Base-by-base conservation (phyloP, 2,329 filamentous ascomycete genomes). In the Aaosphaeria arxii region DNA sequence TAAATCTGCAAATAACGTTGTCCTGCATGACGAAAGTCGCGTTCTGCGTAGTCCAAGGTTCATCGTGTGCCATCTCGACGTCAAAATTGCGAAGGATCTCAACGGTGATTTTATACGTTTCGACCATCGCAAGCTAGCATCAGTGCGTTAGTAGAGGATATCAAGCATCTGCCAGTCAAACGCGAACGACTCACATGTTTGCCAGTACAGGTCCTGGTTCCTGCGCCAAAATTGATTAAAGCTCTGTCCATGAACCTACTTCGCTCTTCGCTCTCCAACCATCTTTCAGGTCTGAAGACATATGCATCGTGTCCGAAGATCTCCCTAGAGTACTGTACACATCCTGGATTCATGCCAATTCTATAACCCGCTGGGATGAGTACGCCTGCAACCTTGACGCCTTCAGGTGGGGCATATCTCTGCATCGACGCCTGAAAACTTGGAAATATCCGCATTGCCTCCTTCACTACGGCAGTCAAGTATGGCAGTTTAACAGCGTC, bases 231-330 rank as follows among this genome's bases (percentile, higher is more conserved):
- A 1, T 39, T 42, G 9, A 61, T 30, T 40, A 63, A 46, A 32
- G 41, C 43, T 44, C 54, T 57, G 7, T 63, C 57, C 57, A 62
- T 59, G 6, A 44, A 48, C 33, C 46, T 51, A 24, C 30, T 53
- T 24, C 39, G 44, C 9, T 49, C 53, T 6, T 49, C 44, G 4
- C 48, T 51, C 35, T 45, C 48, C 5, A 81, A 58, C 77, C 77
- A 82, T 4, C 79, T 66, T 42, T 78, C 77, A 0, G 78, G 77
- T 1, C 66, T 63, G 52, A 75, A 81, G 0, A 53, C 49, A 17
- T 78, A 69, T 0, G 72, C 69, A 48, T 81, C 74, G 0, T 64
- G 53, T 0, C 77, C 78, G 54, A 75, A 81, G 3, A 76, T 55
- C 0, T 42, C 49, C 40, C 60, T 61, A 56, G 80, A 74, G 5